phyloP scores from a whole-genome alignment of 208 protist genomes.

The Angomonas ambiguus region DNA sequence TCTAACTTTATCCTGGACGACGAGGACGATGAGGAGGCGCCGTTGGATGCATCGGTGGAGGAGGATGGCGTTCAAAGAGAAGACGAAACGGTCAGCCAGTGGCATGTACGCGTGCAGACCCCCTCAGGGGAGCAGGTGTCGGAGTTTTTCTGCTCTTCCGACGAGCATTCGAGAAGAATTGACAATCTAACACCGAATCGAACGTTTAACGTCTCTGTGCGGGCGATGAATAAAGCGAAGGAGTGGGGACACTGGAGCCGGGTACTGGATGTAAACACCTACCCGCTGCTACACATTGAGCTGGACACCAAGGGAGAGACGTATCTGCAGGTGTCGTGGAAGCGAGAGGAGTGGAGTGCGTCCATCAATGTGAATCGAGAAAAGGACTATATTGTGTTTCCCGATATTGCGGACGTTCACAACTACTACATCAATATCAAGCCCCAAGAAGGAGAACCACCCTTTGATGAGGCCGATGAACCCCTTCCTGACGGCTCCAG shows the following conservation, averaged over 20 bases:
- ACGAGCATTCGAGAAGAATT: constrained; percentile 46
- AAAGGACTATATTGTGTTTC: constrained; percentile 64
- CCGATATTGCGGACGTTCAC: constrained; percentile 57
- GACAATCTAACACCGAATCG: constrained; percentile 59
- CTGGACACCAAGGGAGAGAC: constrained; percentile 79
- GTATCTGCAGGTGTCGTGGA: constrained; percentile 77
- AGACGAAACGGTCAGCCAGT: constrained; percentile 68
- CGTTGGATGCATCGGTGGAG: constrained; percentile 18
- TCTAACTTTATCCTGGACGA: constrained; percentile 9
- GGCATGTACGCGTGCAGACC: constrained; percentile 77
- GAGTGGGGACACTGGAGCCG: constrained; percentile 89
- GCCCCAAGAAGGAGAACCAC: constrained; percentile 54
- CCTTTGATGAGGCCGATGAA: constrained; percentile 78
- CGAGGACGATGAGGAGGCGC: background rate
- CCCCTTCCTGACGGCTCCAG: constrained; percentile 77
- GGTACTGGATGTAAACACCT: constrained; percentile 50
- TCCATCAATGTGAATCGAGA: constrained; percentile 3
- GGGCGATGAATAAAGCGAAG: constrained; percentile 57
- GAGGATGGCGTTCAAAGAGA: constrained; percentile 39
- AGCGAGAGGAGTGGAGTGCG: constrained; percentile 29
- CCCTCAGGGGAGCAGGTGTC: background rate
- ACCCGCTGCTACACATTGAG: constrained; percentile 58
- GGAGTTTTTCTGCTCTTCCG: constrained; percentile 17
- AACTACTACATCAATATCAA: constrained; percentile 87
- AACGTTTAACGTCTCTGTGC: constrained; percentile 72